These are phyloP conservation scores for Phialemonium atrogriseum DNA, from an alignment of 2,329 filamentous ascomycete species.

Conservation along the genomic window DNA sequence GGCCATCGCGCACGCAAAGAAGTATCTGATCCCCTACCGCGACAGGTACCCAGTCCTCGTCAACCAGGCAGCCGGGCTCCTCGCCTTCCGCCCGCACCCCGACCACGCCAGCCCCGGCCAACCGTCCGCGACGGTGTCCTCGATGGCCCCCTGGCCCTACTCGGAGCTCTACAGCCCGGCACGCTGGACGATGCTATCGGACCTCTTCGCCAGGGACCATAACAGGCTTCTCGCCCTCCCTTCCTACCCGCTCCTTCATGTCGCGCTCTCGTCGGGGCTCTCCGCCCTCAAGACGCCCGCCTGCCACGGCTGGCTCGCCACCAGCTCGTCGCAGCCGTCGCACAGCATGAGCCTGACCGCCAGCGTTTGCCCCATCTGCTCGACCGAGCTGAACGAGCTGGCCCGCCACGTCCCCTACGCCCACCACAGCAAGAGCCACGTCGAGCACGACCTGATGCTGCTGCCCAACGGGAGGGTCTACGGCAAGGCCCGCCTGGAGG, in stretches of 20 bases:
- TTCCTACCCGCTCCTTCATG: slow-evolving; percentile 74
- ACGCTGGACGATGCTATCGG: slow-evolving; percentile 70
- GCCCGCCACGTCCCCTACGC: slow-evolving; percentile 87
- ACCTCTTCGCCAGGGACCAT: slow-evolving; percentile 77
- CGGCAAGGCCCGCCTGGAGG: slow-evolving; percentile 62
- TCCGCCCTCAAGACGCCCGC: slow-evolving; percentile 93
- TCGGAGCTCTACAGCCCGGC: slow-evolving; percentile 59
- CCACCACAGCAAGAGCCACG: slow-evolving; percentile 87
- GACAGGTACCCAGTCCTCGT: slow-evolving; percentile 62
- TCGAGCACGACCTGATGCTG: slow-evolving; percentile 79
- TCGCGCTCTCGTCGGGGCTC: slow-evolving; percentile 82
- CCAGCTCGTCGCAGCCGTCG: slow-evolving; percentile 10
- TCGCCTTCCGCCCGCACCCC: slow-evolving; percentile 67
- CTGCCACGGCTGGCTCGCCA: slow-evolving; percentile 50
- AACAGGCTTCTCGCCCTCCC: slow-evolving; percentile 80
- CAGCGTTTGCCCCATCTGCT: slow-evolving; percentile 90
- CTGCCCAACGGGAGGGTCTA: slow-evolving; percentile 85
- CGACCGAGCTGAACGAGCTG: slow-evolving; percentile 86
- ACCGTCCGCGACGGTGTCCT: neutral
- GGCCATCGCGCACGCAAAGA: slow-evolving; percentile 74
- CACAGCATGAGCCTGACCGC: slow-evolving; percentile 44
- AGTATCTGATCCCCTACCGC: slow-evolving; percentile 65
- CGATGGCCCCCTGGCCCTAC: slow-evolving; percentile 16
- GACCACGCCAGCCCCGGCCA: slow-evolving; percentile 51
- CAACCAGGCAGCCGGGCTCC: slow-evolving; percentile 65